A percentile compares a stretch with the other conserved stretches of the same genome.
Conservation (phyloP, 257 asterid species). For the Solanum microdontum region DNA sequence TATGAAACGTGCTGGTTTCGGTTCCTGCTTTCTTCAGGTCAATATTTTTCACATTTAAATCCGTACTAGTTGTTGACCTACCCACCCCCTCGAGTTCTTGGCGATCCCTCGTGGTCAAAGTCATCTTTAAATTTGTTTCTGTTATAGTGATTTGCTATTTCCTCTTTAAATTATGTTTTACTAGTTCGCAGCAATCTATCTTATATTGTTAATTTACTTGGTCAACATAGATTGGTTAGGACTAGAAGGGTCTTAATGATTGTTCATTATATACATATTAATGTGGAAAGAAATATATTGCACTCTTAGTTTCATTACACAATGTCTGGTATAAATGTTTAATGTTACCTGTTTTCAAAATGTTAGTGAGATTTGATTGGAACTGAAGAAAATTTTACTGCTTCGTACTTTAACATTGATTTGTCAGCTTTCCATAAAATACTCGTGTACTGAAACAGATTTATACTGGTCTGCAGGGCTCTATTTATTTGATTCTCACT, state of each 20-base stretch:
- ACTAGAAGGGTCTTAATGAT: neutral
- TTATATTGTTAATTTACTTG: neutral
- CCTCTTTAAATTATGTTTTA: neutral
- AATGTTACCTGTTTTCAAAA: neutral
- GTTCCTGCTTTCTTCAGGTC: slow-evolving; percentile 91
- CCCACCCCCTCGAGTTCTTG: neutral
- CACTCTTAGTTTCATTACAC: neutral
- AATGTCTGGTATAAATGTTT: neutral
- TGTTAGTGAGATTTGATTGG: neutral
- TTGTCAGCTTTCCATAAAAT: neutral
- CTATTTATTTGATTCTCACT: slow-evolving; percentile 32
- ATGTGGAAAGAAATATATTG: neutral
- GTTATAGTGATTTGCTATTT: neutral
- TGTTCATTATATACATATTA: neutral
- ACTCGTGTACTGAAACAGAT: neutral
- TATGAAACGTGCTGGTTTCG: slow-evolving; percentile 88
- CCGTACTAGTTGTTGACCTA: neutral
- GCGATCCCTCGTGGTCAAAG: neutral
- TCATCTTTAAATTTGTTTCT: neutral
- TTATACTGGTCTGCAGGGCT: slow-evolving; percentile 55
- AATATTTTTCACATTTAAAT: neutral
- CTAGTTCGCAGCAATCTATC: neutral
- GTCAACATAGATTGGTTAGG: neutral
- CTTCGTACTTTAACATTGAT: neutral
- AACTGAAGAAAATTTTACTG: neutral